Evolutionary conservation across 257 asterid genomes (phyloP).

Genomic region (Cruciata laevipes): DNA sequence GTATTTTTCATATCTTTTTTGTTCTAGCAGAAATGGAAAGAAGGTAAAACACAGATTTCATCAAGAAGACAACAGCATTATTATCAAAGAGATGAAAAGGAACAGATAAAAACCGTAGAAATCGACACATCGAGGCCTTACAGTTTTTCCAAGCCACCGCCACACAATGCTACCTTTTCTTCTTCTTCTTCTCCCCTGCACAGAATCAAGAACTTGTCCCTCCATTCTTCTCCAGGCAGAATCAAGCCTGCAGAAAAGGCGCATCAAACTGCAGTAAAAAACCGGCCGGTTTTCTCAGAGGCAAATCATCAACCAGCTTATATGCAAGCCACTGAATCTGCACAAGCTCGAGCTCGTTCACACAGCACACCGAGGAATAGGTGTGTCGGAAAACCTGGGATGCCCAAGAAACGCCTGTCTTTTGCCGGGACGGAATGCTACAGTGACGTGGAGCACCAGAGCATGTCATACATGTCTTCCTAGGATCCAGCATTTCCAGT

Average conservation of each 20-base stretch:
- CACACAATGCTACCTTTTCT: neutral
- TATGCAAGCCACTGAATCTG: constrained; percentile 75
- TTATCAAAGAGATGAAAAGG: neutral
- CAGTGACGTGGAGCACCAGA: constrained; percentile 7
- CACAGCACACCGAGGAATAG: constrained; percentile 57
- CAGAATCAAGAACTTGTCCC: constrained; percentile 10
- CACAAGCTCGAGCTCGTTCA: constrained; percentile 61
- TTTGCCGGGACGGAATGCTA: constrained; percentile 28
- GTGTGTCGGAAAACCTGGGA: constrained; percentile 19
- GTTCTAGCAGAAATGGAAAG: constrained; percentile 34
- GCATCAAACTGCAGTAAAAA: constrained; percentile 24
- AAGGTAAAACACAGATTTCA: constrained; percentile 26
- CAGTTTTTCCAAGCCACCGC: constrained; percentile 9
- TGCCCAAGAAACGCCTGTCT: constrained; percentile 53
- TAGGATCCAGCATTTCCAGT: neutral
- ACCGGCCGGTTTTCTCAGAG: constrained; percentile 21
- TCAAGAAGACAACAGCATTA: neutral
- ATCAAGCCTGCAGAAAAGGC: constrained; percentile 21
- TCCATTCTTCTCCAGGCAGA: constrained; percentile 31
- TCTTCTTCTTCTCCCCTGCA: constrained; percentile 21
- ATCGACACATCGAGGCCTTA: constrained; percentile 1
- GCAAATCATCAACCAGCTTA: constrained; percentile 44
- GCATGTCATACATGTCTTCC: constrained; percentile 10
- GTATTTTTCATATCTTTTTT: no score
- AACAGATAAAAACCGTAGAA: neutral